These are phyloP conservation scores for Barnettozyma populi DNA, from an alignment of 805 yeast genomes.

Conservation along the genomic window DNA sequence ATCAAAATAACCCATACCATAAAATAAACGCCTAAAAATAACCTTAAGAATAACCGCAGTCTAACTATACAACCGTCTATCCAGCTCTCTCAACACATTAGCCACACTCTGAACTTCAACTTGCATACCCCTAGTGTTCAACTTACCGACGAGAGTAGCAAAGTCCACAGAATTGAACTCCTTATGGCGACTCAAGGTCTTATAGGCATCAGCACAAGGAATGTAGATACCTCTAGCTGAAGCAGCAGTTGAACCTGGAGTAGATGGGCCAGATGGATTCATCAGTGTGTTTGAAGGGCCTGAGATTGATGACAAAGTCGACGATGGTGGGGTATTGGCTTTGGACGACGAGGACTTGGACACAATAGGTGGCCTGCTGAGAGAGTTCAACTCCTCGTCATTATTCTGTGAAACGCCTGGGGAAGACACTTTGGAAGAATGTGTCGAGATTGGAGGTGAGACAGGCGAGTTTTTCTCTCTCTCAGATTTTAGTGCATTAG, in stretches of 20 bases:
- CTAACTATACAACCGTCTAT: constrained; percentile 36
- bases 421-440: constrained; percentile 25
- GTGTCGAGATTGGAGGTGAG: constrained; percentile 23
- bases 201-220: constrained; percentile 88
- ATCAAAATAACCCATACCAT: background rate
- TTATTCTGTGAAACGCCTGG: constrained; percentile 14
- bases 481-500: background rate
- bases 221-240: constrained; percentile 48
- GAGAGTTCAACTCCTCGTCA: constrained; percentile 24
- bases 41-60: background rate
- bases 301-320: background rate
- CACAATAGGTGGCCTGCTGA: constrained; percentile 8
- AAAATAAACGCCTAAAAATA: background rate
- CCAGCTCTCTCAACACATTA: constrained; percentile 75
- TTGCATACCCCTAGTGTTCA: constrained; percentile 79
- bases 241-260: constrained; percentile 8
- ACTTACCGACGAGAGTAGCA: constrained; percentile 64
- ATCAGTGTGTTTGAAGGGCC: background rate
- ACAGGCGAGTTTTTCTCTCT: constrained; percentile 23
- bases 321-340: constrained; percentile 5
- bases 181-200: constrained; percentile 77
- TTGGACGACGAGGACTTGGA: constrained; percentile 6
- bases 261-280: constrained; percentile 1
- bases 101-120: constrained; percentile 92
- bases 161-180: constrained; percentile 70